Base-by-base conservation (phyloP, 352 stramenopile species). In the Phytophthora pluvialis region DNA sequence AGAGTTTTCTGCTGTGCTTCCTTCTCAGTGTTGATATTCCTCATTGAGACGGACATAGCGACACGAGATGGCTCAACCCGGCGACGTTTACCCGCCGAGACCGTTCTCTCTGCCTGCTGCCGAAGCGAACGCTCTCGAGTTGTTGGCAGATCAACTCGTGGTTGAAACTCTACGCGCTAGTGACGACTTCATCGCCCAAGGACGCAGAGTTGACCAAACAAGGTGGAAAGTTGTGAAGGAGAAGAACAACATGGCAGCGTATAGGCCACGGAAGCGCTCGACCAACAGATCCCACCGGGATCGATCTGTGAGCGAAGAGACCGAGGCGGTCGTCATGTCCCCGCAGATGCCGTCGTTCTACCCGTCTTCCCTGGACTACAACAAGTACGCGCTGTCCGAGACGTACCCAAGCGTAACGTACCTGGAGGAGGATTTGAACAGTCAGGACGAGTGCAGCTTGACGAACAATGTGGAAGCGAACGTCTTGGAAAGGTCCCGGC, bases 141-240 rank as follows among this genome's bases (percentile, higher is more conserved):
- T 21, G 28, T 40, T 82, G 46, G 72, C 78, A 21, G 76, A 86
- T 44, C 70, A 77, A 25, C 75, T 89, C 59, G 72, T 88, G 35
- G 76, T 72, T 9, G 80, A 84, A 53, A 81, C 78, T 21, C 59
- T 88, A 35, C 71, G 71, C 0, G 64, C 73, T 15, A 77, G 83
- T 39, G 78, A 82, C 21, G 67, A 66, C 21, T 88, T 80, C 46
- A 57, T 86, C 25, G 50, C 67, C 13, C 55, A 71, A 46, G 53
- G 60, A 15, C 72, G 75, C 4, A 44, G 62, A 32, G 68, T 88
- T 8, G 49, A 77, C 43, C 38, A 42, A n/a, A 55, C 57, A 3
- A 62, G 74, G 47, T 90, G 81, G 81, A 86, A 87, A 59, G 52
- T 76, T 33, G 46, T 84, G 1, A 75, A 78, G 43, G 59, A 70